Percentiles rank a stretch among this genome's conserved stretches.
Conservation (phyloP, 305 asterid genomes). For the Fraxinus nigra region DNA sequence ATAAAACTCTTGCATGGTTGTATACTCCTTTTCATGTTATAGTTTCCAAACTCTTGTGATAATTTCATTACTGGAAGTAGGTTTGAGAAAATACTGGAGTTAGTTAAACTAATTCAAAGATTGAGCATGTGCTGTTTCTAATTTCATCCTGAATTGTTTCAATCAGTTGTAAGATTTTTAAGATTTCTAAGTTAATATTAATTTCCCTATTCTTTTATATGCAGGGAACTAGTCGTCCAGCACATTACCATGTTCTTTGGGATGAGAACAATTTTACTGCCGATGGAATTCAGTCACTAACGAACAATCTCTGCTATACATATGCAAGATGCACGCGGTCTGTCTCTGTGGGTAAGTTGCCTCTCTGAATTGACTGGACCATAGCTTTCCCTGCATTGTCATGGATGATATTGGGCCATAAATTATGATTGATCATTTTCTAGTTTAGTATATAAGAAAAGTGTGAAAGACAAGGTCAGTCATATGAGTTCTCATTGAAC, state of each 20-base stretch:
- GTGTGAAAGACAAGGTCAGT: neutral
- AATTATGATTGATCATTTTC: neutral
- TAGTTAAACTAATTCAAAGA: neutral
- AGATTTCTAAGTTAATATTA: neutral
- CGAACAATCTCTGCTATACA: slow-evolving; percentile 95
- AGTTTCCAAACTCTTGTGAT: neutral
- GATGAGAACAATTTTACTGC: slow-evolving; percentile 97
- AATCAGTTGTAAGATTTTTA: neutral
- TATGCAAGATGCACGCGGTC: slow-evolving; percentile 98
- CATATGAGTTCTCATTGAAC: neutral
- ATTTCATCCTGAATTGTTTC: neutral
- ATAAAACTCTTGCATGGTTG: neutral
- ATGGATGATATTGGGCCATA: neutral
- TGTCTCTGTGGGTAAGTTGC: slow-evolving; percentile 80
- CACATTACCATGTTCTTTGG: slow-evolving; percentile 98
- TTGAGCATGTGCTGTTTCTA: neutral
- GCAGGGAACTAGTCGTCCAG: slow-evolving; percentile 98
- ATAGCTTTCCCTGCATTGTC: neutral
- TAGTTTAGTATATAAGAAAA: neutral
- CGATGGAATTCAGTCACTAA: slow-evolving; percentile 88
- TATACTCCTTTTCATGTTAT: neutral
- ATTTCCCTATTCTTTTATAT: neutral
- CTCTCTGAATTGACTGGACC: neutral
- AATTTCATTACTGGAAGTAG: neutral
- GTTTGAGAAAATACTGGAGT: neutral